Evolutionary conservation across 2,329 filamentous ascomycete species (phyloP).

Genomic region (Cytospora paraplurivora): DNA sequence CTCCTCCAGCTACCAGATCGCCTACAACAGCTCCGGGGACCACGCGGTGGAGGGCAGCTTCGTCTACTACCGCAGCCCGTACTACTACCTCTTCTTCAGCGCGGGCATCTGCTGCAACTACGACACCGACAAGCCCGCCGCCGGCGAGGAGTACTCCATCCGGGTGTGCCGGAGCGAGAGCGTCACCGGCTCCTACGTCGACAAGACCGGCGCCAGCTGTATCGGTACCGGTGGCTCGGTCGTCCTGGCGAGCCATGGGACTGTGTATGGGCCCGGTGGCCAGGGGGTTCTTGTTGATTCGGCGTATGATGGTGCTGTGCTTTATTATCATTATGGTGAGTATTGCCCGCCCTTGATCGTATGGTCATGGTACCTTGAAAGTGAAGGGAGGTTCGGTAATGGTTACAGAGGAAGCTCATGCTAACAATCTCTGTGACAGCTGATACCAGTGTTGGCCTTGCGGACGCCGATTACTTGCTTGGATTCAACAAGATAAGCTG

Average conservation of each 20-base stretch:
- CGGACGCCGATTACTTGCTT: slow-evolving; percentile 49
- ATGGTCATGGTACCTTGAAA: neutral
- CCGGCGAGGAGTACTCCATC: slow-evolving; percentile 63
- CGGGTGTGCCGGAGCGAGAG: slow-evolving; percentile 58
- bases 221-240: slow-evolving; percentile 58
- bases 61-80: slow-evolving; percentile 51
- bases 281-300: slow-evolving; percentile 59
- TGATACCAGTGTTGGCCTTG: slow-evolving; percentile 55
- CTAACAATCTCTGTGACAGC: slow-evolving; percentile 35
- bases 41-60: slow-evolving; percentile 57
- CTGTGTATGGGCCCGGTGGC: slow-evolving; percentile 64
- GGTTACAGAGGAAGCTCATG: neutral
- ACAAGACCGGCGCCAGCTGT: slow-evolving; percentile 54
- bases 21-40: slow-evolving; percentile 50
- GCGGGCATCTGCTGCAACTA: slow-evolving; percentile 61
- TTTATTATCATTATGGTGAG: slow-evolving; percentile 62
- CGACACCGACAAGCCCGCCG: slow-evolving; percentile 50
- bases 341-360: neutral
- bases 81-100: slow-evolving; percentile 65
- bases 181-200: slow-evolving; percentile 55
- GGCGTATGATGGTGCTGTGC: slow-evolving; percentile 48
- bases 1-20: slow-evolving; percentile 46
- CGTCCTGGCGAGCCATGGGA: slow-evolving; percentile 59
- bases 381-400: too few species aligned
- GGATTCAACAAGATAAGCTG: slow-evolving; percentile 50